Base-by-base conservation (phyloP, 2,329 filamentous ascomycete genomes). In the Ceratocystis diversiconidia region DNA sequence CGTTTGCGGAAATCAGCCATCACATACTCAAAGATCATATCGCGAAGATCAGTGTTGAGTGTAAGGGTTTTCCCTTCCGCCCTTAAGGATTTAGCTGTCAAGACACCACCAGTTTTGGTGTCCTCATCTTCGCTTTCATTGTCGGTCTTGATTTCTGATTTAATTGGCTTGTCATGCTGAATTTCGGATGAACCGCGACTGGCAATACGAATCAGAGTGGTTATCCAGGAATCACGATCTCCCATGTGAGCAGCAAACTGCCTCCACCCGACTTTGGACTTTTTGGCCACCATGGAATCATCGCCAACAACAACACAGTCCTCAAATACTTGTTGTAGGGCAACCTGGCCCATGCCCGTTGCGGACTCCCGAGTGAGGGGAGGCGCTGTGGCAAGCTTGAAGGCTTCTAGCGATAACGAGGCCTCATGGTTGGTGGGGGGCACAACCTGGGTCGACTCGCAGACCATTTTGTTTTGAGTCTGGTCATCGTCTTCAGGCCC, bases 1-100 rank as follows among this genome's bases (percentile, higher is more conserved):
- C 94, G 86, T 68, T 83, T 86, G 65, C 92, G 85, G 76, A 96
- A 99, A 73, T 97, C 92, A 69, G 95, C 90, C 69, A 97, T 83
- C 61, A 97, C 83, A 73, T 95, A 96, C 64, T 84, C 81, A 75
- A 91, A 94, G 1, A 99, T 78, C 6, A 85, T 81, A 70, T 95
- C 88, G 63, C 94, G 85, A 69, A 97, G 90, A 5, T 81, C 81
- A 71, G 88, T 82, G 70, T 82, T 81, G 30, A 91, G 81, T 64
- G 76, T 80, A 69, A 52, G 74, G 70, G 71, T 60, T 6, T 12
- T 65, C 19, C 46, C 17, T 43, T 12, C 10, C 22, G 62, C 41
- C 19, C 28, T 61, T 12, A 19, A 60, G 30, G 64, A 69, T 59
- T 19, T 25, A 12, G 19, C 62, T 32, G 64, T 68, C 70, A 65